phyloP scores from a whole-genome alignment of 2,329 filamentous ascomycete genomes.

The Rhynchosporium graminicola region DNA sequence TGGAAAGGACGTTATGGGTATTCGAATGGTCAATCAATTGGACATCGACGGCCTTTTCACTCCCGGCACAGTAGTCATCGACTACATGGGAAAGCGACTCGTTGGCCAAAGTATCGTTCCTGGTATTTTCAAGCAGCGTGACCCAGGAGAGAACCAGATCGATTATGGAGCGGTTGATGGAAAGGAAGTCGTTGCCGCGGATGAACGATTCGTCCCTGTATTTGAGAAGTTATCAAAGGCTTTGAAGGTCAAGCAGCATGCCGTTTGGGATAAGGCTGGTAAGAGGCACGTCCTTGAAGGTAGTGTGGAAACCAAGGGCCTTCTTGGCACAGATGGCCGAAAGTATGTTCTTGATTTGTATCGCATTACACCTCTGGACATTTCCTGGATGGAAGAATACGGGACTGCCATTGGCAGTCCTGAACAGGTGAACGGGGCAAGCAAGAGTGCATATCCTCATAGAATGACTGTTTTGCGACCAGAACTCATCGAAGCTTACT shows the following conservation, averaged over 20 bases:
- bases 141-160: constrained; percentile 97
- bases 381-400: constrained; percentile 84
- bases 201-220: constrained; percentile 78
- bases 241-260: constrained; percentile 88
- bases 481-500: constrained; percentile 85
- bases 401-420: constrained; percentile 47
- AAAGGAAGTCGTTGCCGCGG: constrained; percentile 89
- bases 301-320: constrained; percentile 95
- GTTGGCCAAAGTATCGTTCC: constrained; percentile 98
- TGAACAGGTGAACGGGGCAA: constrained; percentile 39
- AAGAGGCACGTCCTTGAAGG: constrained; percentile 89
- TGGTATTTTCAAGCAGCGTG: constrained; percentile 97
- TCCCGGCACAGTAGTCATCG: constrained; percentile 91
- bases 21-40: constrained; percentile 93
- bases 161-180: constrained; percentile 98
- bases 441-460: constrained; percentile 69
- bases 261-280: constrained; percentile 96
- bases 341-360: constrained; percentile 98
- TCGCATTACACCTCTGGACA: constrained; percentile 88
- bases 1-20: constrained; percentile 92
- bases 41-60: constrained; percentile 95
- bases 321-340: constrained; percentile 93
- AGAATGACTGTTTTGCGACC: constrained; percentile 92
- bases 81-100: constrained; percentile 95
- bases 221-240: constrained; percentile 92